Conservation (phyloP, 495 filamentous ascomycete genomes). For the Penicillium goetzii region DNA sequence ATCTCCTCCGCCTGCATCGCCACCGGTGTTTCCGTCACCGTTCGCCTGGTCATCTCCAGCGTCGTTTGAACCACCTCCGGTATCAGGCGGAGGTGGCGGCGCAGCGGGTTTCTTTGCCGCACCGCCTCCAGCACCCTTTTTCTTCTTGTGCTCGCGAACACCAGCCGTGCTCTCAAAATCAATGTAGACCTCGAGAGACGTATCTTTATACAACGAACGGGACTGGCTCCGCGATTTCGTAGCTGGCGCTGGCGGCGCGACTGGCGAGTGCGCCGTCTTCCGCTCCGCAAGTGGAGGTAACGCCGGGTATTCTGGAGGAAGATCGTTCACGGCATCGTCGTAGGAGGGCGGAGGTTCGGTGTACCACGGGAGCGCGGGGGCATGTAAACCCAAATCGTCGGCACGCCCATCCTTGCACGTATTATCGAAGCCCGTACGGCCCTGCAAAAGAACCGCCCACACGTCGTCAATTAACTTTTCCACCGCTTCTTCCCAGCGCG, state of each 20-base stretch:
- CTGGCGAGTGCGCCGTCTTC: conserved; percentile 19
- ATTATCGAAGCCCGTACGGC: not conserved
- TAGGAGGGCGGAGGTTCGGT: conserved; percentile 48
- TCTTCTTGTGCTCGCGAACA: conserved; percentile 54
- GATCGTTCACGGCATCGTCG: conserved; percentile 45
- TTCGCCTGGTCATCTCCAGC: conserved; percentile 31
- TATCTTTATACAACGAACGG: conserved; percentile 41
- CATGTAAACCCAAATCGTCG: conserved; percentile 24
- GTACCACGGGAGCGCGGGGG: conserved; percentile 27
- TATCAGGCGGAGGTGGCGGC: conserved; percentile 28
- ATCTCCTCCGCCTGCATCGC: conserved; percentile 42
- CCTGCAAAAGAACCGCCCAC: conserved; percentile 18
- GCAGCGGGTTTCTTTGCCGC: conserved; percentile 39
- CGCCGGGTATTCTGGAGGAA: conserved; percentile 46
- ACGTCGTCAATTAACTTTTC: conserved; percentile 20
- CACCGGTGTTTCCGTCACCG: conserved; percentile 35
- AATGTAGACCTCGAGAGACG: conserved; percentile 39
- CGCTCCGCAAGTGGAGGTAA: conserved; percentile 37
- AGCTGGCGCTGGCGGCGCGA: conserved; percentile 29
- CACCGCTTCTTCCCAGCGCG: conserved; percentile 11
- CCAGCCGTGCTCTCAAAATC: conserved; percentile 57
- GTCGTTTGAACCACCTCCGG: conserved; percentile 31
- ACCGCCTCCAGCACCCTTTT: conserved; percentile 29
- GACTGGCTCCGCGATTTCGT: conserved; percentile 38
- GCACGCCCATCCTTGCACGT: conserved; percentile 14